Percentiles rank a stretch among this genome's conserved stretches.
These are phyloP conservation scores for Xylariales sp. DNA, from an alignment of 2,329 filamentous ascomycete species.

Conservation along the genomic window DNA sequence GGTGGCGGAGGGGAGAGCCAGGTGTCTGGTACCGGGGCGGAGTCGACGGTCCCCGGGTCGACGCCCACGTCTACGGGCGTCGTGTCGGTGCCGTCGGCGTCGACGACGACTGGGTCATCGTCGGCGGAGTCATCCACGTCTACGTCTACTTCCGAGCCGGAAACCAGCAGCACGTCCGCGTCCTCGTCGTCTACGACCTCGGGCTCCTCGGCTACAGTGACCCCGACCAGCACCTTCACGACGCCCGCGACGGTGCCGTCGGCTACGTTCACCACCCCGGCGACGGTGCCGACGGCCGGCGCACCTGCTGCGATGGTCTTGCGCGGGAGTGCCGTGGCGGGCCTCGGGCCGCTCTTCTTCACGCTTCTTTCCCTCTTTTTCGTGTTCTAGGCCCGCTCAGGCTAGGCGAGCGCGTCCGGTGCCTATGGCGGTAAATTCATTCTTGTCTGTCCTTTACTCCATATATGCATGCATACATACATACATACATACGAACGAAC, in stretches of 20 bases:
- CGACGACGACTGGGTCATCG: conserved; percentile 11
- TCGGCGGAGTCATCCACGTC: conserved; percentile 18
- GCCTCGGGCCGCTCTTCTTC: conserved; percentile 38
- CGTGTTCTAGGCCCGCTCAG: conserved; percentile 38
- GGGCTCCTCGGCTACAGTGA: neutral
- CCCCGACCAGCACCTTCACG: conserved; percentile 8
- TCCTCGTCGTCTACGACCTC: too few relatives aligned
- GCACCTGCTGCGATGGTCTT: conserved; percentile 26
- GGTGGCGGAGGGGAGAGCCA: conserved; percentile 26
- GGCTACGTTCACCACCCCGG: conserved; percentile 17
- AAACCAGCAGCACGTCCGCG: conserved; percentile 3
- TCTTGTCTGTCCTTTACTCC: conserved; percentile 33
- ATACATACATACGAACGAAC: too few relatives aligned
- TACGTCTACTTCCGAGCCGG: conserved; percentile 6
- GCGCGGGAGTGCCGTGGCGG: conserved; percentile 21
- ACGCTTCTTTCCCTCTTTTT: conserved; percentile 45
- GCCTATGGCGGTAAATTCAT: conserved; percentile 1
- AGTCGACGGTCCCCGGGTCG: conserved; percentile 38
- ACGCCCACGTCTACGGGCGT: conserved; percentile 37
- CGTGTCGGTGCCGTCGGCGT: conserved; percentile 23
- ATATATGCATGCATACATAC: too few relatives aligned
- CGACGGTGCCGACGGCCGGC: conserved; percentile 36
- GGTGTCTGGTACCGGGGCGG: conserved; percentile 29
- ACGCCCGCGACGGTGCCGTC: conserved; percentile 33
- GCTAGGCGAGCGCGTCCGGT: conserved; percentile 3